A percentile compares a stretch with the other conserved stretches of the same genome.
These are phyloP conservation scores for Phytophthora lateralis DNA, from an alignment of 352 stramenopile genomes.

Conservation along the genomic window DNA sequence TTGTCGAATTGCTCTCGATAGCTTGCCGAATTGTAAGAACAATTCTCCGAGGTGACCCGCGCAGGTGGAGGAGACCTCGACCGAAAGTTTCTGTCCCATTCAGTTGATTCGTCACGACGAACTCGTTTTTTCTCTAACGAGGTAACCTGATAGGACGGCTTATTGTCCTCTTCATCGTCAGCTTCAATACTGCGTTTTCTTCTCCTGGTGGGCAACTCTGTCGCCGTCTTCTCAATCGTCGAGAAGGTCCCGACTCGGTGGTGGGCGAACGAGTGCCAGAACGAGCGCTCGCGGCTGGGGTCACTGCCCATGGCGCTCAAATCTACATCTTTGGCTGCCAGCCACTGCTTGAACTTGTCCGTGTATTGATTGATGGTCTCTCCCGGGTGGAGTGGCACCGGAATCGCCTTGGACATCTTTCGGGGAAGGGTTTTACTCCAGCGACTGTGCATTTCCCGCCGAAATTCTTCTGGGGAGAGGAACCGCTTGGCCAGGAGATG, in stretches of 20 bases:
- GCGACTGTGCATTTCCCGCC: conserved; percentile 1
- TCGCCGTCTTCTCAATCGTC: neutral
- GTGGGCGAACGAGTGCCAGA: conserved; percentile 17
- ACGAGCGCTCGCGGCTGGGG: conserved; percentile 6
- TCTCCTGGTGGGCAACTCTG: neutral
- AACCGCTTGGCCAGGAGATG: conserved; percentile 4
- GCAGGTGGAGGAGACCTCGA: neutral
- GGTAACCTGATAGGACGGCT: neutral
- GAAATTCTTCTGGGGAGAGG: neutral
- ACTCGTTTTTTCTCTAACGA: neutral
- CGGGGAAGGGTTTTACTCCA: neutral
- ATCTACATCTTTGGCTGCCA: neutral
- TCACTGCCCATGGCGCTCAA: neutral
- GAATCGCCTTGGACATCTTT: neutral
- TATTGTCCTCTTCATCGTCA: neutral
- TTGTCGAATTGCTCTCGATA: neutral
- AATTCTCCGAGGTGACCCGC: neutral
- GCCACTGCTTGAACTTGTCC: neutral
- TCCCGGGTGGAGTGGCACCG: neutral
- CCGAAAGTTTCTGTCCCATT: neutral
- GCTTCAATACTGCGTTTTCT: neutral
- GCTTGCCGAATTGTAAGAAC: neutral
- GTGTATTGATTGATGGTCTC: neutral
- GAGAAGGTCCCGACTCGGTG: neutral
- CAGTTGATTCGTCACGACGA: neutral